Base-by-base conservation (phyloP, 1,139 yeast genomes). In the Debaryomyces nepalensis region DNA sequence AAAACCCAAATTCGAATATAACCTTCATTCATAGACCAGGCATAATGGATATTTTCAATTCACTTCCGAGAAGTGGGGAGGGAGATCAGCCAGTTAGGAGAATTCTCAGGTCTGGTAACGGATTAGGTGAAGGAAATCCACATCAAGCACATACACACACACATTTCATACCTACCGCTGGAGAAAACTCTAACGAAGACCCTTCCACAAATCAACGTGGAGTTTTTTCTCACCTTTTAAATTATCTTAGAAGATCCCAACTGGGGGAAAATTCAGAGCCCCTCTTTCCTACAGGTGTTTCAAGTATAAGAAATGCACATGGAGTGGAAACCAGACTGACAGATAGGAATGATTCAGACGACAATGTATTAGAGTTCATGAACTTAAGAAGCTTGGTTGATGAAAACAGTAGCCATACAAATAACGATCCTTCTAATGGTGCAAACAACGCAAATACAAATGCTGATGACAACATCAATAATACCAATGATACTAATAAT, bases 281-380 rank as follows among this genome's bases (percentile, higher is more conserved):
- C 2, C 50, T 73, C 43, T 77, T 75, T 49, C 76, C 79, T 0
- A 54, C 71, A 3, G 84, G 84, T 0, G 76, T 80, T 15, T 61
- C 75, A 2, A 78, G 84, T 49, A 66, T 79, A 51, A 62, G 85
- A 52, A 74, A 79, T 0, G 57, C 67, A 1, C 52, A 55, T 40
- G 84, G 84, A 0, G 77, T 79, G 2, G 73, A 66, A 26, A 77
- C 82, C 1, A 54, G 49, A 12, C 40, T 37, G 31, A 46, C 48
- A 14, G 47, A 44, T 34, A 24, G 26, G 11, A 26, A 12, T 9
- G 38, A 33, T 5, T 20, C 44, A 18, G 41, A 43, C 9, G 51
- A 52, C 18, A 63, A 61, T 24, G 54, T 63, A 6, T 39, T 63
- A 11, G 67, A 64, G 37, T 62, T 52, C 37, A 49, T 64, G 55